Conservation (phyloP, 2,329 filamentous ascomycete species). For the Pseudocercospora ulei region DNA sequence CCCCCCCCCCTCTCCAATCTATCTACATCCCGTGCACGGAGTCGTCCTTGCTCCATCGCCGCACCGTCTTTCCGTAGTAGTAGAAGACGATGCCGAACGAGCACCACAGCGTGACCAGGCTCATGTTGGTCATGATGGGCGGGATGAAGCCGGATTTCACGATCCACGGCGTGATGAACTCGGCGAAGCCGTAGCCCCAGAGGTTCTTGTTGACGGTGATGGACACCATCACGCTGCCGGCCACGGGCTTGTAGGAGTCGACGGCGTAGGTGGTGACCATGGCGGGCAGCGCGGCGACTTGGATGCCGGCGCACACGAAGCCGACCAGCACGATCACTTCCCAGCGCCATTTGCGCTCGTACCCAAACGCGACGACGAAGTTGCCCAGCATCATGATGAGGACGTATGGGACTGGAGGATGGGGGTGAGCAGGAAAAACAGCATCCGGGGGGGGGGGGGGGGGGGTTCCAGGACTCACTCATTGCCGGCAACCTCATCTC, state of each 20-base stretch:
- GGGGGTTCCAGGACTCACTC: conserved; percentile 28
- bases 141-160: conserved; percentile 44
- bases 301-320: conserved; percentile 49
- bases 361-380: conserved; percentile 42
- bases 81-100: conserved; percentile 49
- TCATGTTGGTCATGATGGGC: conserved; percentile 53
- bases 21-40: conserved; percentile 47
- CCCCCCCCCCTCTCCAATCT: too few species aligned
- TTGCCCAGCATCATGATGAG: conserved; percentile 50
- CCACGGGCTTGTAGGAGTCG: conserved; percentile 55
- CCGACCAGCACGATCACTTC: conserved; percentile 49
- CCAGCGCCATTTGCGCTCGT: conserved; percentile 42
- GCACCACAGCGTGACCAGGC: conserved; percentile 47
- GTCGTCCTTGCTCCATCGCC: conserved; percentile 48
- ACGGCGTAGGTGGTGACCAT: conserved; percentile 53
- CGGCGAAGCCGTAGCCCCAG: conserved; percentile 51
- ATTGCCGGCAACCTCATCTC: conserved; percentile 49
- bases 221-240: conserved; percentile 50
- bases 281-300: conserved; percentile 51
- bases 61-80: conserved; percentile 50
- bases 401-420: conserved; percentile 45
- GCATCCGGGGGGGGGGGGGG: not conserved
- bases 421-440: not conserved
- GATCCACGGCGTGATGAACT: conserved; percentile 41
- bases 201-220: conserved; percentile 57